phyloP scores from a whole-genome alignment of 208 protist genomes.

The Borovskyia barvae region DNA sequence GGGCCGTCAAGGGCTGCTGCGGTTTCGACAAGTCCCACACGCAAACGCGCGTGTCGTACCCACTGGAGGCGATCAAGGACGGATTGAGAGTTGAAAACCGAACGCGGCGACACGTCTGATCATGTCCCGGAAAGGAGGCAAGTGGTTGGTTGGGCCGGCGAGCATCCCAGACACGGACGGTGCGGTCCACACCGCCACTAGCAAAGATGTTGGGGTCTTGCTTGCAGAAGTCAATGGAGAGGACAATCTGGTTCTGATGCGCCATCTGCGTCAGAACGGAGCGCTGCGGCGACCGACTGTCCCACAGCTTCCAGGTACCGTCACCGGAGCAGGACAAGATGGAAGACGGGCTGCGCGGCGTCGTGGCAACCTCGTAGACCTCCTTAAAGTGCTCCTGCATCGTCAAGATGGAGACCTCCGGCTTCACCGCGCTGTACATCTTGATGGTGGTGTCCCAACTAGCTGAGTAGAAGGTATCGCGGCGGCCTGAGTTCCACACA shows the following conservation, averaged over 20 bases:
- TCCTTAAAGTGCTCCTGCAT: conserved; percentile 89
- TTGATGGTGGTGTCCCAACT: conserved; percentile 87
- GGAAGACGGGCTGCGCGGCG: conserved; percentile 64
- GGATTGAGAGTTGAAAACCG: conserved; percentile 76
- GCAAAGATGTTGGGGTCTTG: conserved; percentile 87
- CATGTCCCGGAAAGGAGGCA: conserved; percentile 77
- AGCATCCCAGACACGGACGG: conserved; percentile 84
- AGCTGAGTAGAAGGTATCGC: conserved; percentile 73
- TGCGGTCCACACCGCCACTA: conserved; percentile 83
- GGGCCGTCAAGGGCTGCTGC: conserved; percentile 69
- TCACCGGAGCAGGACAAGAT: conserved; percentile 89
- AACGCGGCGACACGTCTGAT: conserved; percentile 87
- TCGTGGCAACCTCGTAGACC: conserved; percentile 85
- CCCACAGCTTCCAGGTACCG: conserved; percentile 91
- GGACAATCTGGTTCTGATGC: conserved; percentile 84
- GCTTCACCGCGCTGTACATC: conserved; percentile 71
- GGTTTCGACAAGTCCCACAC: conserved; percentile 85
- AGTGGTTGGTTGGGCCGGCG: conserved; percentile 71
- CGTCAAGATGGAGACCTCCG: conserved; percentile 55
- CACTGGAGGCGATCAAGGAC: conserved; percentile 68
- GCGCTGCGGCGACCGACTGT: conserved; percentile 56
- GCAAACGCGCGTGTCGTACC: conserved; percentile 90
- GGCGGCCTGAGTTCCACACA: conserved; percentile 65
- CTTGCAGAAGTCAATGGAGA: conserved; percentile 91
- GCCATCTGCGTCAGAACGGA: conserved; percentile 78